Evolutionary conservation across 2,329 filamentous ascomycete genomes (phyloP).

Genomic region (Fusarium multiceps): DNA sequence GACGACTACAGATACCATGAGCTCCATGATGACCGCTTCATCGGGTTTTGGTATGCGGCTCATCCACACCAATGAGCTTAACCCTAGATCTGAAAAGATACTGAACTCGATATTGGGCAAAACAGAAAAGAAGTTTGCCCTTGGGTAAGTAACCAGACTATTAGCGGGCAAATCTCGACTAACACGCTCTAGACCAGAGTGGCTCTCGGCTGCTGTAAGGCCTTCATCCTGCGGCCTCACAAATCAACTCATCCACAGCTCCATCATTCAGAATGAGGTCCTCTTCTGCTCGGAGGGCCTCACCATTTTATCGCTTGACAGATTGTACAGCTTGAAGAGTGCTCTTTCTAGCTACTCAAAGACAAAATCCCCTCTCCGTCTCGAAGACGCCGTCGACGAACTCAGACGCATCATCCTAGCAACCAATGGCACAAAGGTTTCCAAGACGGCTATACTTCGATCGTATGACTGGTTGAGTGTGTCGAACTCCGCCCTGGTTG

Average conservation of each 20-base stretch:
- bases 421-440: slow-evolving; percentile 61
- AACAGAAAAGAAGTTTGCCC: slow-evolving; percentile 60
- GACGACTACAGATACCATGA: slow-evolving; percentile 49
- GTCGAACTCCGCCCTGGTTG: slow-evolving; percentile 60
- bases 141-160: slow-evolving; percentile 50
- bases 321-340: slow-evolving; percentile 72
- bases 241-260: slow-evolving; percentile 65
- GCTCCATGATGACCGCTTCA: slow-evolving; percentile 47
- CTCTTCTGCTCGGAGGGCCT: slow-evolving; percentile 71
- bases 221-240: slow-evolving; percentile 60
- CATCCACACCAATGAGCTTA: slow-evolving; percentile 60
- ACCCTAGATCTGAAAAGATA: slow-evolving; percentile 59
- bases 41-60: slow-evolving; percentile 62
- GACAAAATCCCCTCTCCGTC: slow-evolving; percentile 55
- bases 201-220: slow-evolving; percentile 58
- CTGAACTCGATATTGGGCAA: slow-evolving; percentile 63
- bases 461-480: slow-evolving; percentile 70
- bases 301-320: slow-evolving; percentile 69
- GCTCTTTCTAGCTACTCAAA: slow-evolving; percentile 68
- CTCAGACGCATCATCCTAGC: slow-evolving; percentile 69
- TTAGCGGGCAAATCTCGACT: background rate
- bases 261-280: slow-evolving; percentile 68
- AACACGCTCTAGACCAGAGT: slow-evolving; percentile 50
- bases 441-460: slow-evolving; percentile 62
- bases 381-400: slow-evolving; percentile 73